Evolutionary conservation across 108 stramenopile species (phyloP), one percentile per base, ranked within the genome.

Genomic region (Epipyxis sp.): DNA sequence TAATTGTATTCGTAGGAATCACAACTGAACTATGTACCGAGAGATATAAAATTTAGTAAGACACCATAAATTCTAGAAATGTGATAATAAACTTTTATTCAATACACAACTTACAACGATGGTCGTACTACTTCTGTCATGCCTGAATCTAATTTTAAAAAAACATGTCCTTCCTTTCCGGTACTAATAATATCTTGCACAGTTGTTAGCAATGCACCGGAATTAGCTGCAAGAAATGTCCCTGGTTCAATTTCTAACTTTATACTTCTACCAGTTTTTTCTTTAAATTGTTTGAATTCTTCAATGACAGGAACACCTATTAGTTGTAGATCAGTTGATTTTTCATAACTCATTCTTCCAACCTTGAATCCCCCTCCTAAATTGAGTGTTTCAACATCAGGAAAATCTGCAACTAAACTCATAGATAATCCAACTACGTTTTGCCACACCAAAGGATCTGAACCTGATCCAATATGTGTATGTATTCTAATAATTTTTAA

Each of bases 71-170:
- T n/a, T n/a, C n/a, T n/a, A n/a, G n/a, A n/a, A n/a, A n/a, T n/a
- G n/a, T n/a, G n/a, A n/a, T n/a, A n/a, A n/a, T n/a, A n/a, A n/a
- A n/a, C n/a, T n/a, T n/a, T n/a, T n/a, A n/a, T n/a, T n/a, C n/a
- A n/a, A n/a, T n/a, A n/a, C n/a, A n/a, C n/a, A n/a, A n/a, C n/a
- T n/a, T n/a, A 65, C 35, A 98, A 86, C 25, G 93, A 94, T 25
- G 97, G 97, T 16, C 97, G 90, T n/a, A 98, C 86, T 39, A 98
- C 93, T 79, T 98, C 97, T 16, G 97, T 98, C 97, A 98, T 98
- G 13, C 97, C 97, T 10, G 92, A 86, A 88, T 98, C 97, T 77
- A 98, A 81, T 85, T 98, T 97, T 44, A 95, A 78, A 76, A 95
- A 97, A 16, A 82, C 81, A 72, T 83, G 80, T 0, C 79, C 83